Conservation (phyloP, 208 protist species). For the Trypanosoma caninum region DNA sequence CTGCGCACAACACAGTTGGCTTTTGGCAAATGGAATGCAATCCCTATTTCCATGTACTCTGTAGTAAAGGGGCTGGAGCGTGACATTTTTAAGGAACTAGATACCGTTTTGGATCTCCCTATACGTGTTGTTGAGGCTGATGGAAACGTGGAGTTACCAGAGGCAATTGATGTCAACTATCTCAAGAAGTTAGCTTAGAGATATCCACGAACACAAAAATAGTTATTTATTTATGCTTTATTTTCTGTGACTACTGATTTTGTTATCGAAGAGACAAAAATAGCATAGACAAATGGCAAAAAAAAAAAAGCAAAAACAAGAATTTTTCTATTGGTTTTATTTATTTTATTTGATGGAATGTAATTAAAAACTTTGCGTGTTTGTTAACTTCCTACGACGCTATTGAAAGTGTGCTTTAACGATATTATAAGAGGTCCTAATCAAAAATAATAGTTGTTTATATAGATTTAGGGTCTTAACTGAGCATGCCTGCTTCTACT, state of each 20-base stretch:
- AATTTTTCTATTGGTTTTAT: too few relatives aligned
- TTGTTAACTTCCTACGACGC: too few relatives aligned
- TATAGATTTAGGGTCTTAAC: too few relatives aligned
- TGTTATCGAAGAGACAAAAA: neutral
- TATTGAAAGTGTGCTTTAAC: too few relatives aligned
- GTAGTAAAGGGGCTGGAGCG: constrained; percentile 23
- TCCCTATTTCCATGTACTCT: constrained; percentile 49
- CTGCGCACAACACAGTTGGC: constrained; percentile 47
- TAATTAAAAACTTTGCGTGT: too few relatives aligned
- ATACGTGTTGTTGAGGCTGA: constrained; percentile 13
- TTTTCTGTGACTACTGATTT: neutral
- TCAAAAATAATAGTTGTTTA: too few relatives aligned
- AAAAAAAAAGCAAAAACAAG: too few relatives aligned
- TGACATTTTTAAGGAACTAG: constrained; percentile 34
- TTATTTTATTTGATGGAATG: too few relatives aligned
- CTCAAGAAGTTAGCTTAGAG: constrained; percentile 46
- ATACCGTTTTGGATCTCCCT: constrained; percentile 28
- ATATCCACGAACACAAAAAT: neutral
- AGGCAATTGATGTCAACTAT: constrained; percentile 76
- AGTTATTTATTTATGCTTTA: neutral
- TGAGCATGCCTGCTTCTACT: too few relatives aligned
- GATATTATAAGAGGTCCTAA: too few relatives aligned
- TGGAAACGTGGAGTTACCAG: constrained; percentile 60
- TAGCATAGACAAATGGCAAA: too few relatives aligned
- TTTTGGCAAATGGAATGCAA: constrained; percentile 49